A percentile compares a stretch with the other conserved stretches of the same genome.
These are phyloP conservation scores for Stephanodiscus triporus DNA, from an alignment of 108 stramenopile species.

Conservation along the genomic window DNA sequence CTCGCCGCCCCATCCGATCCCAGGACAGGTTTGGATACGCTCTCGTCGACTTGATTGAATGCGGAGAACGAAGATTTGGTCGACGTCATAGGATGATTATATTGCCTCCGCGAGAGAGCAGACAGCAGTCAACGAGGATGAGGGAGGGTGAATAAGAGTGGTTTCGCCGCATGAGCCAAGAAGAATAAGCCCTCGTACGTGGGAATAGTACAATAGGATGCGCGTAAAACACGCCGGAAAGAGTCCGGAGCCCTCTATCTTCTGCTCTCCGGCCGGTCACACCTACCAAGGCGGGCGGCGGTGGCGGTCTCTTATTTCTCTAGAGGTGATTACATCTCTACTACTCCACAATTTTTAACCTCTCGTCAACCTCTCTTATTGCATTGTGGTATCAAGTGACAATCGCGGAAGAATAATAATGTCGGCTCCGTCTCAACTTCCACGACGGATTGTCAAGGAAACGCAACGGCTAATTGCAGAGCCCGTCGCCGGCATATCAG, in stretches of 20 bases:
- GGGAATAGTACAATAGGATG: no score
- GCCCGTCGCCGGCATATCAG: constrained; percentile 96
- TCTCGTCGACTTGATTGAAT: constrained; percentile 77
- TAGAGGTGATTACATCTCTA: no score
- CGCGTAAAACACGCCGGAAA: no score
- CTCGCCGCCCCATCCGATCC: constrained; percentile 83
- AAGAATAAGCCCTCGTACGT: no score
- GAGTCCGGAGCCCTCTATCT: no score
- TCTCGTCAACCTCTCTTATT: background rate
- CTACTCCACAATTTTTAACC: no score
- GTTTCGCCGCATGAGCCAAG: no score
- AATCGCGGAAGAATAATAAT: background rate
- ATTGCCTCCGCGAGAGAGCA: background rate
- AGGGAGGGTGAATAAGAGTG: no score
- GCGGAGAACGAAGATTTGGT: constrained; percentile 61
- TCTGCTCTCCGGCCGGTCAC: no score
- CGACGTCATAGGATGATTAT: background rate
- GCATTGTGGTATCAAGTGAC: background rate
- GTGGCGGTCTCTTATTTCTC: no score
- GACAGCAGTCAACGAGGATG: no score
- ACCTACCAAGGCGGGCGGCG: no score
- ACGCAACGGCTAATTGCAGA: constrained; percentile 96
- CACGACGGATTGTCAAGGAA: constrained; percentile 64
- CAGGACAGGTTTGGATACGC: constrained; percentile 77
- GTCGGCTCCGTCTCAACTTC: constrained; percentile 20